Evolutionary conservation across 2,329 filamentous ascomycete species (phyloP).

Genomic region (Cytospora leucostoma): DNA sequence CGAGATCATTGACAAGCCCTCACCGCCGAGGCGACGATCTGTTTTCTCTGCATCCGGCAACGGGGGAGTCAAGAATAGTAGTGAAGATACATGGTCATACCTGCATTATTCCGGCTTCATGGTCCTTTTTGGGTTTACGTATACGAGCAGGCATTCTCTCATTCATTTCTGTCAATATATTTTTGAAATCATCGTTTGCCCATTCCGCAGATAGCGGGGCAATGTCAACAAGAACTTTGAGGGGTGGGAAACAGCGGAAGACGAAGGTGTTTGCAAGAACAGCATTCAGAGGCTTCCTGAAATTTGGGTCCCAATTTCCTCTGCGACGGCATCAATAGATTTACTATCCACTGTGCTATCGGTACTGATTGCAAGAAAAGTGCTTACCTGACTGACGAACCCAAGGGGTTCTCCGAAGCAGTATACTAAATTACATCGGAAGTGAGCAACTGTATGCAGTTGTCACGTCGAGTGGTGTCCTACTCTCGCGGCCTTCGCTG

Average conservation of each 20-base stretch:
- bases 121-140: not conserved
- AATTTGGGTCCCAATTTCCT: not conserved
- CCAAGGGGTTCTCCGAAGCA: not conserved
- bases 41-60: conserved; percentile 1
- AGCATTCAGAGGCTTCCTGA: not conserved
- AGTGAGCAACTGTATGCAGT: not conserved
- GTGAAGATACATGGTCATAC: not conserved
- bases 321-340: no score
- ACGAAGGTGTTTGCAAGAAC: not conserved
- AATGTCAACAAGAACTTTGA: no score
- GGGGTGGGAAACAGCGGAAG: not conserved
- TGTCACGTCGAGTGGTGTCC: not conserved
- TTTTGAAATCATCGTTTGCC: not conserved
- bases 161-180: not conserved
- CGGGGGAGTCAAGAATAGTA: not conserved
- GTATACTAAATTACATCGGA: not conserved
- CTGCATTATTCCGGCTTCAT: not conserved
- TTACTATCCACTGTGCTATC: not conserved
- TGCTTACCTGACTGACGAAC: not conserved
- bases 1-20: not conserved
- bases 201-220: no score
- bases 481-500: not conserved
- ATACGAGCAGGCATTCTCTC: not conserved
- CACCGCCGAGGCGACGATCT: not conserved
- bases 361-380: not conserved